Conservation (phyloP, 1,284 basidiomycete species). For the Tilletiopsis washingtonensis region DNA sequence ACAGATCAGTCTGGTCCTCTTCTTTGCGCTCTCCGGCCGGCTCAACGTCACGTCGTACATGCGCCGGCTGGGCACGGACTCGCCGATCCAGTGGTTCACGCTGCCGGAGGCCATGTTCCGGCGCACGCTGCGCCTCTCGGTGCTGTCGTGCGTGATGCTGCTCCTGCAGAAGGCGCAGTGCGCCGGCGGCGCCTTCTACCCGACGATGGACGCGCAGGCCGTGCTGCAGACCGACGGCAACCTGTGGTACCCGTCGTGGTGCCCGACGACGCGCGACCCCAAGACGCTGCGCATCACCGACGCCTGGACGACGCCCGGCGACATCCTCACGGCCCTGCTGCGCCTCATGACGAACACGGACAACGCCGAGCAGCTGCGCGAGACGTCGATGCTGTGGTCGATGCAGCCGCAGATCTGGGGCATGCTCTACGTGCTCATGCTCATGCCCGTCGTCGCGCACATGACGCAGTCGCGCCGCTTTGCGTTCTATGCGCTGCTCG, state of each 20-base stretch:
- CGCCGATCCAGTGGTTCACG: conserved; percentile 39
- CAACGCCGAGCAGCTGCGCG: conserved; percentile 48
- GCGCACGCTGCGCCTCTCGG: conserved; percentile 48
- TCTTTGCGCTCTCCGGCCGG: no score
- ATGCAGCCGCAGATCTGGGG: conserved; percentile 51
- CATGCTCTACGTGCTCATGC: conserved; percentile 48
- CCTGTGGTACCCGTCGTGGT: conserved; percentile 48
- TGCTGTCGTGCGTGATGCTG: conserved; percentile 47
- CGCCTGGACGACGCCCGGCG: conserved; percentile 35
- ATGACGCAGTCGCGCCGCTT: conserved; percentile 43
- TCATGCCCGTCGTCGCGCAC: conserved; percentile 47
- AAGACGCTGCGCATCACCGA: conserved; percentile 13
- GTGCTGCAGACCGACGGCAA: conserved; percentile 31
- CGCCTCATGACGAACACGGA: conserved; percentile 48
- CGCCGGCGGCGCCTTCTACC: conserved; percentile 27
- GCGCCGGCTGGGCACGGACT: conserved; percentile 46
- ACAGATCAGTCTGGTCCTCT: no score
- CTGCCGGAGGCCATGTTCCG: conserved; percentile 48
- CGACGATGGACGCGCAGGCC: conserved; percentile 40
- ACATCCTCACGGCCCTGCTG: conserved; percentile 47
- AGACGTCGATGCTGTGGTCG: conserved; percentile 49
- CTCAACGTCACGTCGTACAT: no score
- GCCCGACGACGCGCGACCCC: conserved; percentile 41
- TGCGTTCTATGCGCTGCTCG: conserved; percentile 45
- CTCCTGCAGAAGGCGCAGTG: conserved; percentile 47